A percentile compares a stretch with the other conserved stretches of the same genome.
Evolutionary conservation across 108 stramenopile species (phyloP).

Genomic region (Conticribra weissflogii): DNA sequence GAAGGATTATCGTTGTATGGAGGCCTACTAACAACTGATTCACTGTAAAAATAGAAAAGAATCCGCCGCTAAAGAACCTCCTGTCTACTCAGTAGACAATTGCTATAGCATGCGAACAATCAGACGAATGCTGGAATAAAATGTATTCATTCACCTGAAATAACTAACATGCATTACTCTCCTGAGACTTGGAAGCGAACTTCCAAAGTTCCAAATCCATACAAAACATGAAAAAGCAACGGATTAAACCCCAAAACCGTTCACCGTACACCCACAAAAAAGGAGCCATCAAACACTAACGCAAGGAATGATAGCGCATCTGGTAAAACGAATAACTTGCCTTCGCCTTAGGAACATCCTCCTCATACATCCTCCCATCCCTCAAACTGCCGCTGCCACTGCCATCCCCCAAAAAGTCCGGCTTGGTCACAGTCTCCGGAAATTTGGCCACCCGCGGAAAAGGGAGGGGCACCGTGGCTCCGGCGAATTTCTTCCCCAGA

Average conservation of each 20-base stretch:
- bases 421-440: constrained; percentile 63
- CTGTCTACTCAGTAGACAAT: constrained; percentile 1
- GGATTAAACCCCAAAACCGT: not conserved
- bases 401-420: constrained; percentile 64
- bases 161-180: constrained; percentile 19
- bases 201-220: too few relatives aligned
- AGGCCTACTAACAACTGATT: constrained; percentile 38
- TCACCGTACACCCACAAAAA: constrained; percentile 6
- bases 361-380: constrained; percentile 72
- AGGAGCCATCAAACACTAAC: not conserved
- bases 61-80: constrained; percentile 25
- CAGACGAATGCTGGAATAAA: constrained; percentile 11
- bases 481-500: not conserved
- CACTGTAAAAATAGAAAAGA: constrained; percentile 5
- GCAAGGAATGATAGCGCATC: not conserved
- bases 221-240: not conserved
- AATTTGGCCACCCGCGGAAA: constrained; percentile 84
- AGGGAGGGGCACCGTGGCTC: constrained; percentile 7
- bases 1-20: constrained; percentile 12
- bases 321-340: constrained; percentile 12
- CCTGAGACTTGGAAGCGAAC: too few relatives aligned
- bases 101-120: constrained; percentile 48
- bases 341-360: constrained; percentile 80
- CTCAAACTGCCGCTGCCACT: constrained; percentile 49
- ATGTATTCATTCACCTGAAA: constrained; percentile 3